Evolutionary conservation across 768 basidiomycete species (phyloP).

Genomic region (Multifurca ochricompacta): DNA sequence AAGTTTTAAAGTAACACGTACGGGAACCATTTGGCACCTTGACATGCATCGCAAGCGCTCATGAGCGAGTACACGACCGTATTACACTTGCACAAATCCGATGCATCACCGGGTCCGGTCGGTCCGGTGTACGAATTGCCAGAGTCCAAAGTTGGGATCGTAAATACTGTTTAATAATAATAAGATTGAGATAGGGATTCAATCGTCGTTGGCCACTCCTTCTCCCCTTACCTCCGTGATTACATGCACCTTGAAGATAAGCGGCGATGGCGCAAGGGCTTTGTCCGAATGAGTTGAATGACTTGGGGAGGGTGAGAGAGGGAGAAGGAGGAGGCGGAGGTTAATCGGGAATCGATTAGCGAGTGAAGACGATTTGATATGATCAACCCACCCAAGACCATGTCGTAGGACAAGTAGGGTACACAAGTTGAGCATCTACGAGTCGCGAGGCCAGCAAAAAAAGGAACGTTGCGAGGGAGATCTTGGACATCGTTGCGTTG

Average conservation of each 20-base stretch:
- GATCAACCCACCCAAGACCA: constrained; percentile 7
- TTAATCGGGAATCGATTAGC: no score
- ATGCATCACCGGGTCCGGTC: constrained; percentile 20
- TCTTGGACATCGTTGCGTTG: background rate
- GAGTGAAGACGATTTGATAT: background rate
- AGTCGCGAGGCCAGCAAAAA: background rate
- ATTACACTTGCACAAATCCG: constrained; percentile 29
- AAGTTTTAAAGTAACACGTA: no score
- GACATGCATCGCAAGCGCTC: constrained; percentile 31
- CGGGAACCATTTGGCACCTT: constrained; percentile 17
- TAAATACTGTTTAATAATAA: background rate
- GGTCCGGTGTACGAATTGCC: constrained; percentile 8
- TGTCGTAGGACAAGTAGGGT: background rate
- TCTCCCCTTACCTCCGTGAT: constrained; percentile 9
- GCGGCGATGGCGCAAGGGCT: constrained; percentile 1
- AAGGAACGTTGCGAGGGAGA: background rate
- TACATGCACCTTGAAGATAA: background rate
- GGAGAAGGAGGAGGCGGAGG: no score
- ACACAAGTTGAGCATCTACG: background rate
- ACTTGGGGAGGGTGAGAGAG: background rate
- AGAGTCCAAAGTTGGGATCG: background rate
- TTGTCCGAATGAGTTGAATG: constrained; percentile 9
- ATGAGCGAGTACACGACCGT: constrained; percentile 30
- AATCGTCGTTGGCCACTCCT: no score
- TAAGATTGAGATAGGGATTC: background rate